A percentile compares a stretch with the other conserved stretches of the same genome.
These are phyloP conservation scores for Termitomyces titanicus DNA, from an alignment of 768 basidiomycete genomes.

Conservation along the genomic window DNA sequence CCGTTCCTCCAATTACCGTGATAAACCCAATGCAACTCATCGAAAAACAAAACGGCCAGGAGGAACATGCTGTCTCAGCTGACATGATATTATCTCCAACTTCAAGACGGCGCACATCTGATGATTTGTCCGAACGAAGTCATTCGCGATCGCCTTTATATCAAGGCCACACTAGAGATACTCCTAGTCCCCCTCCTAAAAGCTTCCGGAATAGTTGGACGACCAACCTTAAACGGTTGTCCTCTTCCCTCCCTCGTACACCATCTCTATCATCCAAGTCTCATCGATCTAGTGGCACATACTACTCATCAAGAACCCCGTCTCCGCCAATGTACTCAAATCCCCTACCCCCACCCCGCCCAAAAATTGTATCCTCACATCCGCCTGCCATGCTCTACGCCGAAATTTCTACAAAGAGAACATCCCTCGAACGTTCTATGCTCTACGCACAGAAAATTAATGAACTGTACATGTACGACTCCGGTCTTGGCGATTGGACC, in stretches of 20 bases:
- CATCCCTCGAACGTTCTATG: constrained; percentile 60
- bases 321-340: constrained; percentile 25
- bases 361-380: constrained; percentile 32
- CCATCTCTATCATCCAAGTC: constrained; percentile 55
- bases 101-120: constrained; percentile 15
- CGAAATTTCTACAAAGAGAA: constrained; percentile 56
- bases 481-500: constrained; percentile 79
- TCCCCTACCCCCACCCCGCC: constrained; percentile 17
- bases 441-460: constrained; percentile 83
- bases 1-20: constrained; percentile 32
- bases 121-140: constrained; percentile 9
- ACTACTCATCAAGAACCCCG: constrained; percentile 33
- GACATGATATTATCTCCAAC: constrained; percentile 10
- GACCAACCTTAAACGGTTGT: constrained; percentile 41
- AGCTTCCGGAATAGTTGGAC: constrained; percentile 45
- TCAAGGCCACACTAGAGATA: constrained; percentile 15
- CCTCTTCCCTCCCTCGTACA: constrained; percentile 60
- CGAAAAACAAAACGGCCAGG: constrained; percentile 9
- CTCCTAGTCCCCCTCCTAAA: constrained; percentile 49
- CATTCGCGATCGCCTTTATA: constrained; percentile 16
- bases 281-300: constrained; percentile 24
- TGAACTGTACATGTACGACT: constrained; percentile 71
- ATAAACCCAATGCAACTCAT: constrained; percentile 25
- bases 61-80: constrained; percentile 4
- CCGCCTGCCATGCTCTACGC: constrained; percentile 70